Base-by-base conservation (phyloP, 2,329 filamentous ascomycete genomes). In the Aspergillus quadricinctus region DNA sequence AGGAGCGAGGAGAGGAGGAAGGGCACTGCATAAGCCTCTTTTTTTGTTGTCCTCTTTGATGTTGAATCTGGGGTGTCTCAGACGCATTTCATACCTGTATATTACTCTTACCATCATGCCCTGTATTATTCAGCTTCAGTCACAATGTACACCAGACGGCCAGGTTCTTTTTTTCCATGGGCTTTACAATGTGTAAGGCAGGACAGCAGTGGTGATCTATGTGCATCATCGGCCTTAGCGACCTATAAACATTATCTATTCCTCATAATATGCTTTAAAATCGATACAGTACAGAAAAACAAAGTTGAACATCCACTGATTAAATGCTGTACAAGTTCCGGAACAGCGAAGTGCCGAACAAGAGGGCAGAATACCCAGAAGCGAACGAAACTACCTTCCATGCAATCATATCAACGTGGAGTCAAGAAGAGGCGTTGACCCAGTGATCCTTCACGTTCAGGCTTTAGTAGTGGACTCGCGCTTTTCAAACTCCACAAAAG, bases 1-100 rank as follows among this genome's bases (percentile, higher is more conserved):
- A 84, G 88, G 62, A 86, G 89, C 52, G 86, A 86, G 37, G 89
- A 92, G 78, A 87, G 90, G 64, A 89, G 87, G 74, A 90, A 90
- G 61, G 81, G 52, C 41, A 63, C 58, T 29, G 59, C 57, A 59
- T 63, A 29, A 54, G 41, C 43, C 9, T 41, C 9, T 28, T 41
- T 14, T 28, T 45, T 17, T 23, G 23, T 23, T 23, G 23, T 23
- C 23, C 17, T 11, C 14, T 50, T 50, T 21, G 17, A n/a, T 8
- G 8, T 11, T 43, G 48, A 52, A 53, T 50, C 49, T 61, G 54
- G 53, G 58, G 56, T 53, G 56, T 61, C 48, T 57, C 60, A 46
- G 21, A 14, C 43, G 21, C 21, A 23, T 3, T 14, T 58, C 57
- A 58, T 63, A 57, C 61, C 53, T 62, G 53, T 54, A 49, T 57